phyloP scores from a whole-genome alignment of 192 early-diverging fungal species.

The Irineochytrium annulatum region DNA sequence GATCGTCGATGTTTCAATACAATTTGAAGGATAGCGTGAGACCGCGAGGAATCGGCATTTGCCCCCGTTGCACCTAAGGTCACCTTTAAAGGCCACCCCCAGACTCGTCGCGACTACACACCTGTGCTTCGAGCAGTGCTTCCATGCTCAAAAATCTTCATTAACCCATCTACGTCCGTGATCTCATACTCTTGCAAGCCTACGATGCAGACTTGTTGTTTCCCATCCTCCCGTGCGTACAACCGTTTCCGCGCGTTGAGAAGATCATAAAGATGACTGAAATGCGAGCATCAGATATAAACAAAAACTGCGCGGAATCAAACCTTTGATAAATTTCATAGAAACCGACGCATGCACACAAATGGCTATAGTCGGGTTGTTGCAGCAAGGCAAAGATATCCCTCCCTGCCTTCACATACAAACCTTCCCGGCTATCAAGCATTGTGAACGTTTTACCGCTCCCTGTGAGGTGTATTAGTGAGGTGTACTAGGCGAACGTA shows the following conservation, averaged over 20 bases:
- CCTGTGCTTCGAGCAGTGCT: slow-evolving; percentile 89
- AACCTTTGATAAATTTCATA: slow-evolving; percentile 94
- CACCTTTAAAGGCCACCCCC: too few relatives aligned
- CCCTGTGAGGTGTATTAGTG: slow-evolving; percentile 34
- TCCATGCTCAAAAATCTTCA: slow-evolving; percentile 93
- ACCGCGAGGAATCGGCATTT: slow-evolving; percentile 91
- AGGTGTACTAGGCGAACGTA: too few relatives aligned
- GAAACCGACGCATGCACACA: slow-evolving; percentile 81
- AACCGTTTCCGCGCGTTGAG: slow-evolving; percentile 85
- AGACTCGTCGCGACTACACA: too few relatives aligned
- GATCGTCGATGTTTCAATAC: slow-evolving; percentile 68
- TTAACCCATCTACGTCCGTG: slow-evolving; percentile 75
- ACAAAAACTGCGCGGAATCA: not conserved
- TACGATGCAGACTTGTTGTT: slow-evolving; percentile 85
- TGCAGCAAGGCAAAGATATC: slow-evolving; percentile 83
- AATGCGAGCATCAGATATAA: not conserved
- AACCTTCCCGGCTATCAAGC: slow-evolving; percentile 81
- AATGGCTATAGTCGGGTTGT: slow-evolving; percentile 64
- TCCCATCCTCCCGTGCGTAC: slow-evolving; percentile 95
- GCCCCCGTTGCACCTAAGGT: slow-evolving; percentile 86
- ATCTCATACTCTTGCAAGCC: slow-evolving; percentile 89
- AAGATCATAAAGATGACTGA: slow-evolving; percentile 84
- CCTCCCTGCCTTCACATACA: slow-evolving; percentile 87
- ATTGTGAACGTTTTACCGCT: slow-evolving; percentile 97
- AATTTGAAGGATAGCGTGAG: slow-evolving; percentile 96